These are phyloP conservation scores for Furcasterigmium sp. DNA, from an alignment of 2,329 filamentous ascomycete species.

Conservation along the genomic window DNA sequence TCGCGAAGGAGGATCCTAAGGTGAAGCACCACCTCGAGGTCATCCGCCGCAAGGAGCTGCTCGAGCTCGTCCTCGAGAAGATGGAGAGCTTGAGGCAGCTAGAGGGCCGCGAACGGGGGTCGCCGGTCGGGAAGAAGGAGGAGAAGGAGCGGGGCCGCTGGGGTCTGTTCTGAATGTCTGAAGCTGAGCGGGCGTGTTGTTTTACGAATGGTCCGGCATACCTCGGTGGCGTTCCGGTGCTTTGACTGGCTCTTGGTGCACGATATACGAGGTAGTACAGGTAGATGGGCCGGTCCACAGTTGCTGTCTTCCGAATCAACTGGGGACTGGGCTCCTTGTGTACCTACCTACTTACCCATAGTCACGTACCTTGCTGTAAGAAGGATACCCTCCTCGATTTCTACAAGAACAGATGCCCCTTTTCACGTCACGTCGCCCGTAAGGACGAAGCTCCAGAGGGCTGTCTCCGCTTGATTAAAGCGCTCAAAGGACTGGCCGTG, in stretches of 20 bases:
- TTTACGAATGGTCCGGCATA: background rate
- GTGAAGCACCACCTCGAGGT: constrained; percentile 86
- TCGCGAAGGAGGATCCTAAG: constrained; percentile 90
- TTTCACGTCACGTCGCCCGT: no score
- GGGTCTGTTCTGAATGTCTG: constrained; percentile 40
- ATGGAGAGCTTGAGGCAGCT: constrained; percentile 87
- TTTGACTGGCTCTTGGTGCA: background rate
- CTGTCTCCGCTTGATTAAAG: no score
- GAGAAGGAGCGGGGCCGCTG: constrained; percentile 40
- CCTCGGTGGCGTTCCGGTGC: background rate
- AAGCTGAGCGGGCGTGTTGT: background rate
- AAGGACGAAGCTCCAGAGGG: no score
- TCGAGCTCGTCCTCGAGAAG: constrained; percentile 91
- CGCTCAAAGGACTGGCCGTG: no score
- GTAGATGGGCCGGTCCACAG: no score
- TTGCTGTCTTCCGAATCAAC: no score
- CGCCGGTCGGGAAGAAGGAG: constrained; percentile 26
- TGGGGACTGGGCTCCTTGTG: no score
- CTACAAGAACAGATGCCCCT: background rate
- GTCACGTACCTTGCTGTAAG: no score
- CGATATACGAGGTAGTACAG: no score
- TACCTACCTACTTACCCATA: no score
- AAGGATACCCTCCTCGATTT: constrained; percentile 2
- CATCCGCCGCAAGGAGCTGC: constrained; percentile 83
- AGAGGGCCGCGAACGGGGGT: constrained; percentile 64